These are phyloP conservation scores for Micromonas pusilla DNA, from an alignment of 139 green algal species.

Conservation along the genomic window DNA sequence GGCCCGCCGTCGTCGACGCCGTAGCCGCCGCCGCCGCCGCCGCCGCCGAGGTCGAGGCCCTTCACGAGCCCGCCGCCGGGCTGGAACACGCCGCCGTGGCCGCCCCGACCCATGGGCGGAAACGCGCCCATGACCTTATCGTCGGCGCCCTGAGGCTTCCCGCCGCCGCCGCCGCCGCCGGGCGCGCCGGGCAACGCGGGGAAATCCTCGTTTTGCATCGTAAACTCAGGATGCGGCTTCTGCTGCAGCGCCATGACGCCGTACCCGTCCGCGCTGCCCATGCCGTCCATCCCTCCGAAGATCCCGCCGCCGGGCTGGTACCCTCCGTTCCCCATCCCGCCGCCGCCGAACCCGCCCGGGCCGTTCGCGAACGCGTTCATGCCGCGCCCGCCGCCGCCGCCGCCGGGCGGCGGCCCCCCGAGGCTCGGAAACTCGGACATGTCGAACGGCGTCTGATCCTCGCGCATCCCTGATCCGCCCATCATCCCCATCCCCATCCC, in stretches of 20 bases:
- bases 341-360: neutral
- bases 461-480: too few species aligned
- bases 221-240: slow-evolving; percentile 44
- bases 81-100: neutral
- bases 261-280: slow-evolving; percentile 3
- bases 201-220: slow-evolving; percentile 64
- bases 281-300: slow-evolving; percentile 2
- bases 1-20: neutral
- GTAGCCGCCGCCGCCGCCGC: neutral
- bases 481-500: too few species aligned
- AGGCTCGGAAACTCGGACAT: slow-evolving; percentile 56
- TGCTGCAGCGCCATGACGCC: slow-evolving; percentile 29
- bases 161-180: neutral
- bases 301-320: neutral
- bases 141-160: slow-evolving; percentile 1
- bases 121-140: neutral
- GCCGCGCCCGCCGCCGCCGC: neutral
- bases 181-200: slow-evolving; percentile 50
- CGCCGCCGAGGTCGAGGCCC: neutral
- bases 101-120: neutral
- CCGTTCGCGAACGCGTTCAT: neutral
- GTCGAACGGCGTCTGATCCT: slow-evolving; percentile 43
- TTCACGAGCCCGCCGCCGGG: neutral
- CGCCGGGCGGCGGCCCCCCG: slow-evolving; percentile 8
- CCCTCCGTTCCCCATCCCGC: slow-evolving; percentile 30